Base-by-base conservation (phyloP, 2,329 filamentous ascomycete species). In the Helminthosporium solani region DNA sequence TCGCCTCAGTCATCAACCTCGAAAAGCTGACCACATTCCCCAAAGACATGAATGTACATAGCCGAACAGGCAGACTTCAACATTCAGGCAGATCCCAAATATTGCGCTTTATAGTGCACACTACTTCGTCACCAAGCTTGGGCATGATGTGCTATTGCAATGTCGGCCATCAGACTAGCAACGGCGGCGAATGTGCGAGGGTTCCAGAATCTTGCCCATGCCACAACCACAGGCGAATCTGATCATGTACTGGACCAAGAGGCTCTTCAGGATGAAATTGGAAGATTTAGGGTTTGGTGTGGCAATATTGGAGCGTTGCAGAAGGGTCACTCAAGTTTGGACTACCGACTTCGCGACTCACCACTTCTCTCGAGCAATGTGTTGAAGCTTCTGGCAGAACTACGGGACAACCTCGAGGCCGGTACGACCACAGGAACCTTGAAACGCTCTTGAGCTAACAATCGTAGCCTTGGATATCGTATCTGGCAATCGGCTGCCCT, bases 281-380 rank as follows among this genome's bases (percentile, higher is more conserved):
- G 67, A n/a, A 60, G 66, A 37, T 66, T 70, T 31, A 55, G 66
- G 30, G 66, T 70, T 0, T 70, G 66, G 67, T 58, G 57, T 21
- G 60, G 68, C 5, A 70, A 70, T 42, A 46, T 70, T 3, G 67
- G 66, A 3, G 67, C 65, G 16, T 42, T 69, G 18, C 65, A 68
- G 21, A 70, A 68, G 52, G 67, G 68, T 4, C 68, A 70, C 39
- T 65, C 63, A 36, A 66, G 60, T 16, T 46, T 70, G 3, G 68
- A 70, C 41, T 70, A 70, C 43, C 63, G 68, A 14, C 52, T 70
- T 8, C 67, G 67, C 23, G 68, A 68, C 34, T 65, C 65, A 7
- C 66, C 67, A 3, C 50, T 68, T 3, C 54, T 69, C 2, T 63
- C 57, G 7, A 63, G 53, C 33, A 68, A 67, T 44, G 54, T 61